Evolutionary conservation across 768 basidiomycete species (phyloP).

Genomic region (Suillus subaureus): DNA sequence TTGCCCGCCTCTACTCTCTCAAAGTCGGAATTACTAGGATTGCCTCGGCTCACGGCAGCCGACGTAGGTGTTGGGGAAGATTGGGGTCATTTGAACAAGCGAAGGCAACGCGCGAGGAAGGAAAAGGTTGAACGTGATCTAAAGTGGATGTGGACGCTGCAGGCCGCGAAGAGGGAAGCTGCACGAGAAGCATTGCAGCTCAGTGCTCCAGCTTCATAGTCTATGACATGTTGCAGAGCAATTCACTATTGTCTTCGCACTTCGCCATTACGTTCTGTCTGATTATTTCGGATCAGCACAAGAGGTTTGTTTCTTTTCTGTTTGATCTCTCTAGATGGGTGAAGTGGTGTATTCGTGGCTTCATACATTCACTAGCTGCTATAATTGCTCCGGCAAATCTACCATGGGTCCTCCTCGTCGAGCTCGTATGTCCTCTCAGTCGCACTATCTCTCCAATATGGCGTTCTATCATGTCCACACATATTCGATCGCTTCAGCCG

Average conservation of each 20-base stretch:
- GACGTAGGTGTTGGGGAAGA: slow-evolving; percentile 43
- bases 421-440: no score
- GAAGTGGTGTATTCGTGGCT: background rate
- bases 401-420: background rate
- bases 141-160: slow-evolving; percentile 39
- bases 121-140: slow-evolving; percentile 49
- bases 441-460: slow-evolving; percentile 38
- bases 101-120: slow-evolving; percentile 49
- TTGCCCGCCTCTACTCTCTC: slow-evolving; percentile 27
- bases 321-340: background rate
- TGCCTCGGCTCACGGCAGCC: slow-evolving; percentile 21
- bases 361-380: slow-evolving; percentile 5
- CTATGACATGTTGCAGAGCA: background rate
- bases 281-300: background rate
- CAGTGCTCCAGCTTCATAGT: slow-evolving; percentile 5
- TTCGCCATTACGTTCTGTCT: background rate
- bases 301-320: background rate
- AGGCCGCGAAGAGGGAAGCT: slow-evolving; percentile 24
- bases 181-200: background rate
- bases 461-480: slow-evolving; percentile 46
- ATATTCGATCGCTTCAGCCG: slow-evolving; percentile 89
- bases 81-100: slow-evolving; percentile 57
- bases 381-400: background rate
- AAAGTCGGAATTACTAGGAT: slow-evolving; percentile 3
- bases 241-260: background rate